A percentile compares a stretch with the other conserved stretches of the same genome.
Evolutionary conservation across 192 early-diverging fungal genomes (phyloP).

Genomic region (Dissophora globulifera): DNA sequence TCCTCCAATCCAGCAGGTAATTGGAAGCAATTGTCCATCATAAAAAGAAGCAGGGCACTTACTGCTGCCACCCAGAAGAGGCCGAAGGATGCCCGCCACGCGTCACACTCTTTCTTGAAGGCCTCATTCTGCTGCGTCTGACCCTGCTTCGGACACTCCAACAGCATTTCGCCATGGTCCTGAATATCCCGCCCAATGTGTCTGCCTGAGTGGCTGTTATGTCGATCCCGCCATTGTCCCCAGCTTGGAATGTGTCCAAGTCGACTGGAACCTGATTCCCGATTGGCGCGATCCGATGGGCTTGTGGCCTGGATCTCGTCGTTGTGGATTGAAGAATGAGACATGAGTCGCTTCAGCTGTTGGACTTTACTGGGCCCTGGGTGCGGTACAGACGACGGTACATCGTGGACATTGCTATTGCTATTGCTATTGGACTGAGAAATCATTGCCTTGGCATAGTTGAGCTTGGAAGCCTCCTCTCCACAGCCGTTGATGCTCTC

Average conservation of each 20-base stretch:
- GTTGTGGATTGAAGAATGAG: constrained; percentile 20
- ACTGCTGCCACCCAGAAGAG: constrained; percentile 50
- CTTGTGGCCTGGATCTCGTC: constrained; percentile 8
- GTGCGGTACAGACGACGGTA: neutral
- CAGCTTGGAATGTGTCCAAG: constrained; percentile 27
- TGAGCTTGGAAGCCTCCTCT: constrained; percentile 5
- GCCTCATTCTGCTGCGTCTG: neutral
- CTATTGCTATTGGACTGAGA: neutral
- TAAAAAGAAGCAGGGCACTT: constrained; percentile 8
- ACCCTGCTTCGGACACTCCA: constrained; percentile 3
- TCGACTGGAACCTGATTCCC: constrained; percentile 2
- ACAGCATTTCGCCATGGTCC: constrained; percentile 19
- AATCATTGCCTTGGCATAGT: constrained; percentile 12
- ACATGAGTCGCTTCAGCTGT: constrained; percentile 22
- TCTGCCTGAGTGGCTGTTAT: constrained; percentile 30
- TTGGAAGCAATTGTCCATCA: too few relatives aligned
- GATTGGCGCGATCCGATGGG: constrained; percentile 11
- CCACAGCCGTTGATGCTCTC: constrained; percentile 38
- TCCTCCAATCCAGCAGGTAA: too few relatives aligned
- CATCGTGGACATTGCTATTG: constrained; percentile 4
- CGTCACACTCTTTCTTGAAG: constrained; percentile 19
- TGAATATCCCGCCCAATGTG: constrained; percentile 1
- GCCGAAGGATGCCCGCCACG: constrained; percentile 37
- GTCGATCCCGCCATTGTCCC: constrained; percentile 35
- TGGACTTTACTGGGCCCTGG: constrained; percentile 13